phyloP scores from a whole-genome alignment of 495 filamentous ascomycete genomes.

The Diplogelasinospora grovesii region DNA sequence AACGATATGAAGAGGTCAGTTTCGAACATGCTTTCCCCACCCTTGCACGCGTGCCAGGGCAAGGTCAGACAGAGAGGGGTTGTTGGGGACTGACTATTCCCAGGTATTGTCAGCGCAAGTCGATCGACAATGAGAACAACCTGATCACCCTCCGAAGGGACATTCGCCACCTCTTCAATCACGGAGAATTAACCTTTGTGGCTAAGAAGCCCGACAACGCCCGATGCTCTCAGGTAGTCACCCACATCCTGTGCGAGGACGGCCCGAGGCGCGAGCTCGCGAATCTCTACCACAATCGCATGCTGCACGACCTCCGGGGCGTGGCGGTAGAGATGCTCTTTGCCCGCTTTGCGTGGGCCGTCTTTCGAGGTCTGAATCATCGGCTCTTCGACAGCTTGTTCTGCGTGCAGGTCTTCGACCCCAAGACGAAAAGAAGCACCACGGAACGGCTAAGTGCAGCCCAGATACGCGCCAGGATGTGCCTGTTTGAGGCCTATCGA shows the following conservation, averaged over 20 bases:
- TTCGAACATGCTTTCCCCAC: too few relatives aligned
- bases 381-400: too few relatives aligned
- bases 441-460: too few relatives aligned
- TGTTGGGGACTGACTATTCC: neutral
- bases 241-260: slow-evolving; percentile 3
- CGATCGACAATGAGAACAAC: slow-evolving; percentile 10
- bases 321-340: too few relatives aligned
- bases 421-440: too few relatives aligned
- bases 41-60: neutral
- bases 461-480: too few relatives aligned
- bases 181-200: slow-evolving; percentile 4
- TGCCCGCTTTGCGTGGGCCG: too few relatives aligned
- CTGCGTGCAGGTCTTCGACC: too few relatives aligned
- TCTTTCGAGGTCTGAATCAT: too few relatives aligned
- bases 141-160: slow-evolving; percentile 4
- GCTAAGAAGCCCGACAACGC: neutral
- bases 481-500: too few relatives aligned
- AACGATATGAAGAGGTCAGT: too few relatives aligned
- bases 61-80: neutral
- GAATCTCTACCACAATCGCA: slow-evolving; percentile 9
- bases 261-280: slow-evolving; percentile 3
- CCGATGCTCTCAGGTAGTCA: neutral
- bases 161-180: slow-evolving; percentile 3
- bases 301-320: too few relatives aligned
- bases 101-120: slow-evolving; percentile 5